These are phyloP conservation scores for Phialophora expanda DNA, from an alignment of 2,329 filamentous ascomycete genomes.

Conservation along the genomic window DNA sequence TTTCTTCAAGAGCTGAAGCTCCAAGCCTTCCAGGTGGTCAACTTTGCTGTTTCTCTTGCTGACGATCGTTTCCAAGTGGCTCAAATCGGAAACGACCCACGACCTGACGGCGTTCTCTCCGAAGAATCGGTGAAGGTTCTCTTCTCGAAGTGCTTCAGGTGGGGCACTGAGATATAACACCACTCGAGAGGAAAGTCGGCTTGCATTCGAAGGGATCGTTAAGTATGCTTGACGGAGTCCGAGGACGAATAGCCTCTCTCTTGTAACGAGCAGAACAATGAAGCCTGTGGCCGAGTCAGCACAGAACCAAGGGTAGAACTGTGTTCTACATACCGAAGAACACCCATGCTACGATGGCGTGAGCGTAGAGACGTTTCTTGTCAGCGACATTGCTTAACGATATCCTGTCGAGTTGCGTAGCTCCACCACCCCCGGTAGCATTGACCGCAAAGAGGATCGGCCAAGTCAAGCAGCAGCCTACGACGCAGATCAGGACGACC, in stretches of 20 bases:
- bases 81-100: slow-evolving; percentile 82
- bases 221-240: slow-evolving; percentile 91
- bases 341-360: slow-evolving; percentile 75
- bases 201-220: slow-evolving; percentile 79
- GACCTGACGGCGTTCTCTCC: slow-evolving; percentile 73
- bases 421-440: slow-evolving; percentile 73
- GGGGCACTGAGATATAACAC: slow-evolving; percentile 89
- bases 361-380: slow-evolving; percentile 74
- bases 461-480: slow-evolving; percentile 83
- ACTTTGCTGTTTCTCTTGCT: slow-evolving; percentile 78
- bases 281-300: slow-evolving; percentile 55
- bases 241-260: slow-evolving; percentile 88
- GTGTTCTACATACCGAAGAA: slow-evolving; percentile 68
- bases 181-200: slow-evolving; percentile 84
- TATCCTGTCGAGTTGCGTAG: slow-evolving; percentile 75
- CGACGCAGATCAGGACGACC: slow-evolving; percentile 75
- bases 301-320: too few relatives aligned
- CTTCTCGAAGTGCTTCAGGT: slow-evolving; percentile 73
- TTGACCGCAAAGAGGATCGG: slow-evolving; percentile 90
- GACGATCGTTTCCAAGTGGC: slow-evolving; percentile 78
- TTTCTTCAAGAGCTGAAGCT: slow-evolving; percentile 80
- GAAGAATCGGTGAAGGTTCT: slow-evolving; percentile 76
- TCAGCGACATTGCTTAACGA: slow-evolving; percentile 76
- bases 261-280: slow-evolving; percentile 81
- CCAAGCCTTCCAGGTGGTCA: slow-evolving; percentile 80